Evolutionary conservation across 192 early-diverging fungal species (phyloP).

Genomic region (Spizellomyces sp.): DNA sequence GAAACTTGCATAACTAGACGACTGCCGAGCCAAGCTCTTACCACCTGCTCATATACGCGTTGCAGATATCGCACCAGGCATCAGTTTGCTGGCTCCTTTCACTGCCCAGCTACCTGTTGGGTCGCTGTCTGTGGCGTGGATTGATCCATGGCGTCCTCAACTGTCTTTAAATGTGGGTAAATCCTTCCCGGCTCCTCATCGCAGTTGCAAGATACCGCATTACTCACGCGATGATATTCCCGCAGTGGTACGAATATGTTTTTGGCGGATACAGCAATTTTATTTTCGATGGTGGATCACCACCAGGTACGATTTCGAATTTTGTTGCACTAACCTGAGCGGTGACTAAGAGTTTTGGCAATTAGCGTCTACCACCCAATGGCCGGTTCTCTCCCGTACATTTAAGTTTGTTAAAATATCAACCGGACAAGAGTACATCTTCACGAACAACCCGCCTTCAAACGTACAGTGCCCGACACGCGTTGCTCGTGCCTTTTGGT

Average conservation of each 20-base stretch:
- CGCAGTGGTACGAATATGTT: not conserved
- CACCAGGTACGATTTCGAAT: not conserved
- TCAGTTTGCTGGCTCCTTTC: not conserved
- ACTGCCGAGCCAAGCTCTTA: not conserved
- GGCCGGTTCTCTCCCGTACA: not conserved
- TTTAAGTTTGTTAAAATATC: not conserved
- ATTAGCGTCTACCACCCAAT: too few species aligned
- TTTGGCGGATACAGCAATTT: not conserved
- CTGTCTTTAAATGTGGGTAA: not conserved
- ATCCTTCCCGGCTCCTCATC: not conserved
- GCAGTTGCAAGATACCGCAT: not conserved
- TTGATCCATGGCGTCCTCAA: not conserved
- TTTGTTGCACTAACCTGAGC: too few species aligned
- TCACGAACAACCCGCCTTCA: not conserved
- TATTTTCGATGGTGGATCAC: not conserved
- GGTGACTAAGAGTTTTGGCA: too few species aligned
- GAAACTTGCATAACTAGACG: not conserved
- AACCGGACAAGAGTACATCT: not conserved
- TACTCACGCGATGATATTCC: not conserved
- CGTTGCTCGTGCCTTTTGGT: not conserved
- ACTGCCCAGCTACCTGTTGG: not conserved
- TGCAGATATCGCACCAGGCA: not conserved
- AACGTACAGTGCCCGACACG: not conserved
- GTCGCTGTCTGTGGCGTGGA: not conserved
- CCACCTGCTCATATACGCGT: not conserved